Percentiles rank a stretch among this genome's conserved stretches.
These are phyloP conservation scores for Globisporangium acanthophoron DNA, from an alignment of 352 stramenopile genomes.

Conservation along the genomic window DNA sequence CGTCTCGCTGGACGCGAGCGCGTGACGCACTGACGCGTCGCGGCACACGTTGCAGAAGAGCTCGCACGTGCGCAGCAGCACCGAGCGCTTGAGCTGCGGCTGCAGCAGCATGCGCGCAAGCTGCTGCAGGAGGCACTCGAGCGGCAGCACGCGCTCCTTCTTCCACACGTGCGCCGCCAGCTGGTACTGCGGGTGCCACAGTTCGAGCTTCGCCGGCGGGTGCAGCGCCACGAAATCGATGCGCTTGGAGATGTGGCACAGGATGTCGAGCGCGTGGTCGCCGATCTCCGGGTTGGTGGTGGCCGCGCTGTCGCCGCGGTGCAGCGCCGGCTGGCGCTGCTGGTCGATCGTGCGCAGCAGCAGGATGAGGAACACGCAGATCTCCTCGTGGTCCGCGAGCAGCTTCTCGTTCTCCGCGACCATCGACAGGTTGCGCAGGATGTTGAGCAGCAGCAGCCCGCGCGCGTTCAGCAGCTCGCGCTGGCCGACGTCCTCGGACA, in stretches of 20 bases:
- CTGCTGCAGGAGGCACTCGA: slow-evolving; percentile 60
- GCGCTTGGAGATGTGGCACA: slow-evolving; percentile 62
- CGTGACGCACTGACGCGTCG: slow-evolving; percentile 37
- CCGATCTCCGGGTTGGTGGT: slow-evolving; percentile 30
- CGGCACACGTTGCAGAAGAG: slow-evolving; percentile 55
- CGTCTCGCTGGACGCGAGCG: slow-evolving; percentile 35
- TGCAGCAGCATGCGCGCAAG: slow-evolving; percentile 36
- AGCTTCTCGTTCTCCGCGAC: slow-evolving; percentile 64
- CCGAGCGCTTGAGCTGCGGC: slow-evolving; percentile 33
- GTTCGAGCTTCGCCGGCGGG: slow-evolving; percentile 39
- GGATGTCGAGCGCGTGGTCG: slow-evolving; percentile 69
- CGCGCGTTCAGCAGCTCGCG: slow-evolving; percentile 52
- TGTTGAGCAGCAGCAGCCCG: slow-evolving; percentile 60
- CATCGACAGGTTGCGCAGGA: slow-evolving; percentile 74
- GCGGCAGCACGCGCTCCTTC: slow-evolving; percentile 44
- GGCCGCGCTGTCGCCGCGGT: too few species aligned
- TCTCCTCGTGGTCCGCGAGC: slow-evolving; percentile 57
- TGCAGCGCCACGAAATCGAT: slow-evolving; percentile 68
- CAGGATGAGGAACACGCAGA: slow-evolving; percentile 62
- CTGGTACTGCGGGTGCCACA: slow-evolving; percentile 60
- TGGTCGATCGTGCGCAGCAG: slow-evolving; percentile 34
- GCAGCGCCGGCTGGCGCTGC: not conserved
- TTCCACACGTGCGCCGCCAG: slow-evolving; percentile 57
- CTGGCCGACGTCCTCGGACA: slow-evolving; percentile 30
- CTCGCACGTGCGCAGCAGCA: slow-evolving; percentile 59